Evolutionary conservation across 495 filamentous ascomycete genomes (phyloP).

Genomic region (Tuber umbilicatum): DNA sequence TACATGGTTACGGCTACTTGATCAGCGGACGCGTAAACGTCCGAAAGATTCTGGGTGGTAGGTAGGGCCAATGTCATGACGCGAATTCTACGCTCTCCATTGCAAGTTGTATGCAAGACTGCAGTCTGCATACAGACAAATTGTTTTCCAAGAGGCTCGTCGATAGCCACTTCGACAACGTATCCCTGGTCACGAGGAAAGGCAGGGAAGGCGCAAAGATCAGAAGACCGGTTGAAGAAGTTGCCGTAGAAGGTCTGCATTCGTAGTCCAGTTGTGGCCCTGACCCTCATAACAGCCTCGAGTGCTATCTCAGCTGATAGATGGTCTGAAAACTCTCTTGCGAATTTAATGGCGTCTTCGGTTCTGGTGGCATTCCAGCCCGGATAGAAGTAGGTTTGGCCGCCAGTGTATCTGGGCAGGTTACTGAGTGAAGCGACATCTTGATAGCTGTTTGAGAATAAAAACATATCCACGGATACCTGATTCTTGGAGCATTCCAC

Average conservation of each 20-base stretch:
- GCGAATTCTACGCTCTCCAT: slow-evolving; percentile 87
- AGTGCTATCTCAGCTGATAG: slow-evolving; percentile 91
- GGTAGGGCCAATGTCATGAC: slow-evolving; percentile 90
- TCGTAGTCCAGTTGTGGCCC: slow-evolving; percentile 86
- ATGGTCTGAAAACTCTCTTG: slow-evolving; percentile 91
- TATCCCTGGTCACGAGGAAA: slow-evolving; percentile 96
- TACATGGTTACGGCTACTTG: slow-evolving; percentile 86
- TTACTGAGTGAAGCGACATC: slow-evolving; percentile 95
- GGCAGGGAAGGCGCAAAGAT: slow-evolving; percentile 94
- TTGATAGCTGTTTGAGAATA: slow-evolving; percentile 95
- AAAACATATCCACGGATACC: slow-evolving; percentile 98
- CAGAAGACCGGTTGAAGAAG: slow-evolving; percentile 96
- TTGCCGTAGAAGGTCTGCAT: slow-evolving; percentile 99
- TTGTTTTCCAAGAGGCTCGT: slow-evolving; percentile 88
- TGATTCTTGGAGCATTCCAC: slow-evolving; percentile 98
- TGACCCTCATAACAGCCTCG: slow-evolving; percentile 90
- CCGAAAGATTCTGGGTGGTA: slow-evolving; percentile 80
- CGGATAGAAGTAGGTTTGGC: slow-evolving; percentile 97
- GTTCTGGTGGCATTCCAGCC: slow-evolving; percentile 90
- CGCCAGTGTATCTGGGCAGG: slow-evolving; percentile 89
- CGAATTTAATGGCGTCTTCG: slow-evolving; percentile 97
- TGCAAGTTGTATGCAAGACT: slow-evolving; percentile 95
- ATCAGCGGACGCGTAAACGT: slow-evolving; percentile 91
- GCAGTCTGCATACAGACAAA: slow-evolving; percentile 94
- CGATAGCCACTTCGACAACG: slow-evolving; percentile 97